These are phyloP conservation scores for Penicillium pancosmium DNA, from an alignment of 495 filamentous ascomycete genomes.

Conservation along the genomic window DNA sequence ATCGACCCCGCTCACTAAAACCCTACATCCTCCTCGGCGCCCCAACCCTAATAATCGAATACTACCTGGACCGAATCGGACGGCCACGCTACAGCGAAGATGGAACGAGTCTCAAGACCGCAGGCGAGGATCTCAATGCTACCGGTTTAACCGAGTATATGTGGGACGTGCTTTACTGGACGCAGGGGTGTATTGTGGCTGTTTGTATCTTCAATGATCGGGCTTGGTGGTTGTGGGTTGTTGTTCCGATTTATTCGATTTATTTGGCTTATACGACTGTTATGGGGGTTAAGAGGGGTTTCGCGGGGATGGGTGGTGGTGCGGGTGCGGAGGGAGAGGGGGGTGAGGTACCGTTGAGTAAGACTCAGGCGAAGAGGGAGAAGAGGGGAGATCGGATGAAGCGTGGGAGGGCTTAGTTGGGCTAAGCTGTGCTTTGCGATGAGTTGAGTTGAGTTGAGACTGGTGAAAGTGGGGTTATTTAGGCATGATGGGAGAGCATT, in stretches of 20 bases:
- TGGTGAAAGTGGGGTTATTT: no score
- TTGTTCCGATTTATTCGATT: constrained; percentile 69
- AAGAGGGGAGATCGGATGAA: constrained; percentile 47
- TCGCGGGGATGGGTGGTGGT: constrained; percentile 57
- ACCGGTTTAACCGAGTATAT: constrained; percentile 94
- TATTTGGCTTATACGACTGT: constrained; percentile 69
- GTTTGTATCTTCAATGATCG: constrained; percentile 73
- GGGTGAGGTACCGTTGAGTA: constrained; percentile 47
- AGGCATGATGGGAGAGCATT: no score
- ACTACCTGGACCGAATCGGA: constrained; percentile 78
- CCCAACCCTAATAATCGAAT: constrained; percentile 77
- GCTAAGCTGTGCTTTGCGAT: no score
- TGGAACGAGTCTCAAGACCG: constrained; percentile 63
- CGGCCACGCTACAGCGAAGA: constrained; percentile 71
- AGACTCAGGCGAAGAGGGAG: constrained; percentile 65
- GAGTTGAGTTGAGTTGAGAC: no score
- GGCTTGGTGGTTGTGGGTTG: constrained; percentile 73
- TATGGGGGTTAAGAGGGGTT: constrained; percentile 64
- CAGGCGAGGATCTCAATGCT: constrained; percentile 87
- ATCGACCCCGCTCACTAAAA: constrained; percentile 66
- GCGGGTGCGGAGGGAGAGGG: constrained; percentile 15
- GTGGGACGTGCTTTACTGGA: constrained; percentile 96
- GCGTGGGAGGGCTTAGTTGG: neutral
- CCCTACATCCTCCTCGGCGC: constrained; percentile 72
- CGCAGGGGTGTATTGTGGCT: constrained; percentile 68